phyloP scores from a whole-genome alignment of 2,329 filamentous ascomycete genomes.

The Colletotrichum zoysiae region DNA sequence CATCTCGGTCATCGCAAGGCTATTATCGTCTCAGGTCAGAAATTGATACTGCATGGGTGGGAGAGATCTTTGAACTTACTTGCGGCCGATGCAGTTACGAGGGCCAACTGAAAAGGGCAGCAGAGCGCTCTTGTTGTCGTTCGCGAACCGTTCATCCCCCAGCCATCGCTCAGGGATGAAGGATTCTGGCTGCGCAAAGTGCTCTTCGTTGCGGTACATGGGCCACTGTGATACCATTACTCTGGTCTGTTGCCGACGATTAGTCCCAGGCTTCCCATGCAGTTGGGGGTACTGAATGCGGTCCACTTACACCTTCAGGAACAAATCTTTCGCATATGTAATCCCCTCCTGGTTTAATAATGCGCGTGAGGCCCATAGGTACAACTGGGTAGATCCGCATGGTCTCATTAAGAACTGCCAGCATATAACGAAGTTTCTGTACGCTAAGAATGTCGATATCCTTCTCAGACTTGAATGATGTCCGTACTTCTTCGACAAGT shows the following conservation, averaged over 20 bases:
- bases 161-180: conserved; percentile 61
- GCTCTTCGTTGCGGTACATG: conserved; percentile 31
- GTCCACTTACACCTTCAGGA: conserved; percentile 50
- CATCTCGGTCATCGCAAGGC: conserved; percentile 63
- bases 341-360: conserved; percentile 50
- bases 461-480: conserved; percentile 49
- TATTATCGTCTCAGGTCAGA: background rate
- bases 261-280: background rate
- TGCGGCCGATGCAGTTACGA: conserved; percentile 63
- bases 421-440: conserved; percentile 53
- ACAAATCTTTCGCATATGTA: conserved; percentile 49
- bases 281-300: background rate
- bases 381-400: conserved; percentile 53
- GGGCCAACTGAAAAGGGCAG: conserved; percentile 64
- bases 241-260: conserved; percentile 29
- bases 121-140: conserved; percentile 51
- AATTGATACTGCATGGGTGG: no score
- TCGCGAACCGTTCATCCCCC: conserved; percentile 42
- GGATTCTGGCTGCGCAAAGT: conserved; percentile 58
- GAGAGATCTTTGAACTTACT: conserved; percentile 49
- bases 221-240: conserved; percentile 55
- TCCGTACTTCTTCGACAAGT: conserved; percentile 56
- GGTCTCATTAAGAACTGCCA: conserved; percentile 57
- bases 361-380: conserved; percentile 45
- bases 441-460: conserved; percentile 54